Evolutionary conservation across 164 flowering plant genomes (phyloP).

Genomic region (Malania oleifera): DNA sequence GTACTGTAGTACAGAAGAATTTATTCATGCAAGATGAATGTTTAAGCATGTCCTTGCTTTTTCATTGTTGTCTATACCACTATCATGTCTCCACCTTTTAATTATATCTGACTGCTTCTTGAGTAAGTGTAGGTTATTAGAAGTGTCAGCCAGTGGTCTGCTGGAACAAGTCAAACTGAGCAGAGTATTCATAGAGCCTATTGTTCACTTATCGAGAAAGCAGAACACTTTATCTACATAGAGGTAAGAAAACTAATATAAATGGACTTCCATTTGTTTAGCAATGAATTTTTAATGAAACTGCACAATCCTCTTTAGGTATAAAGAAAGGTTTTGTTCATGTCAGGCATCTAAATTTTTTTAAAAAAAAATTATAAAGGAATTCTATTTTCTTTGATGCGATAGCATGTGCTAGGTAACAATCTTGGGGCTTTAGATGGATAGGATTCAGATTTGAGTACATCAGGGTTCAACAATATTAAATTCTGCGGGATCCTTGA

Average conservation of each 20-base stretch:
- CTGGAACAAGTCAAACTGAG: conserved; percentile 8
- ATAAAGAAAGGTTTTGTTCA: too few species aligned
- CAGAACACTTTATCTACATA: conserved; percentile 4
- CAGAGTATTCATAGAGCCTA: conserved; percentile 6
- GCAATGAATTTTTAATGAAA: too few species aligned
- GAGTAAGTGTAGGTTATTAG: neutral
- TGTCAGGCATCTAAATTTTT: too few species aligned
- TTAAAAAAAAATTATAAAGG: too few species aligned
- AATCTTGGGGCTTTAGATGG: too few species aligned
- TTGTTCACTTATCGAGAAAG: conserved; percentile 4
- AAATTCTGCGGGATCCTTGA: too few species aligned
- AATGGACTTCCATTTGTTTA: neutral
- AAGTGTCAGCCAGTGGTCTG: conserved; percentile 10
- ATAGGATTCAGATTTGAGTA: too few species aligned
- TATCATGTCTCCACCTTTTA: neutral
- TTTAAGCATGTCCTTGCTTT: neutral
- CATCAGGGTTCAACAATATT: too few species aligned
- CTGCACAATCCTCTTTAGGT: too few species aligned
- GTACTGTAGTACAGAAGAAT: neutral
- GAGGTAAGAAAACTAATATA: neutral
- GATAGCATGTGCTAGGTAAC: too few species aligned
- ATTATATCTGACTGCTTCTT: too few species aligned
- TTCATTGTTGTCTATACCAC: neutral
- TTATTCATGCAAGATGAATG: neutral
- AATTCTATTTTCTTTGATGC: too few species aligned